Base-by-base conservation (phyloP, 2,329 filamentous ascomycete species). In the Arthroderma sp. region DNA sequence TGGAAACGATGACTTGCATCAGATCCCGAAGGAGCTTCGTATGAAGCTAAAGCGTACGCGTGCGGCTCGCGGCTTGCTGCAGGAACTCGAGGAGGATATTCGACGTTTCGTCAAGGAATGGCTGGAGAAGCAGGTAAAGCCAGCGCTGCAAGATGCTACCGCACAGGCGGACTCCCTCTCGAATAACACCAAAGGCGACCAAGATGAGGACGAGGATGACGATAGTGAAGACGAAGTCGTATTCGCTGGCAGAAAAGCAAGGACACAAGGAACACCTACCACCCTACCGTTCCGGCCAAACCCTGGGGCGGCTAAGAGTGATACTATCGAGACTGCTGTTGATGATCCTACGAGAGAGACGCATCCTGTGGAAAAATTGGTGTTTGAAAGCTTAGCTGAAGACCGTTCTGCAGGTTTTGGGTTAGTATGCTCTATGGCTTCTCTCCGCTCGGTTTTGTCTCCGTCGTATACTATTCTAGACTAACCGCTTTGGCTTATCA, bases 201-300 rank as follows among this genome's bases (percentile, higher is more conserved):
- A 34, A 43, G 48, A 42, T 8, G 27, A 30, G 8, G 27, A 38
- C 9, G 55, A 54, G 10, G 54, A 49, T 7, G 71, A 74, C 44
- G 71, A 70, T 36, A 74, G 75, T 29, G 86, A 93, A 50, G 87
- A 94, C 50, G 86, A 94, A 66, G 86, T 95, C 52, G 87, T 95
- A 7, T 95, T 95, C 61, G 79, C 93, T 4, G 88, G 85, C 1
- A 69, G 77, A 6, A 76, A 79, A 46, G 74, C 76, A 56, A 60
- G 79, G 67, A 73, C 81, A 79, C 61, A 76, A 64, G 63, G 15
- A 22, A 3, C 15, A 22, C 15, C 15, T 22, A 22, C 3, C 15
- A 22, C 15, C 15, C 15, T 22, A 22, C 15, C 15, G 15, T 22
- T 22, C 15, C 15, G 15, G 15, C 15, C 15, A 22, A 22, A 22